phyloP scores from a whole-genome alignment of 116 monocot species.

The Zostera marina region DNA sequence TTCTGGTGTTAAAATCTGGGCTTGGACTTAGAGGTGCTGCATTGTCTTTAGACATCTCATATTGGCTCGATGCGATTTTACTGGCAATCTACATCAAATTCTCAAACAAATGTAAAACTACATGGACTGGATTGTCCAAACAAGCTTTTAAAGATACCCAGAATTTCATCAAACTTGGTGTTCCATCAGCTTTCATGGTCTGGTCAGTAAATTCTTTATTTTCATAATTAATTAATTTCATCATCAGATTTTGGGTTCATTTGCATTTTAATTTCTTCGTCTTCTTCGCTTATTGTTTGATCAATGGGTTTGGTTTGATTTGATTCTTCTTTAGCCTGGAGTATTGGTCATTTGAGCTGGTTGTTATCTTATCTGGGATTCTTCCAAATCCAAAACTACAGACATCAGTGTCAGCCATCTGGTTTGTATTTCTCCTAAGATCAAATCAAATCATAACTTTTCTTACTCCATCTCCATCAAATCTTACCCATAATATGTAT shows the following conservation, averaged over 20 bases:
- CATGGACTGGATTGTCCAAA: slow-evolving; percentile 41
- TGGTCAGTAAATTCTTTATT: too few relatives aligned
- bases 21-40: slow-evolving; percentile 52
- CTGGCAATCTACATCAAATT: slow-evolving; percentile 37
- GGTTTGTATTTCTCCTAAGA: too few relatives aligned
- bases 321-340: slow-evolving; percentile 36
- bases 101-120: slow-evolving; percentile 30
- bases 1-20: slow-evolving; percentile 32
- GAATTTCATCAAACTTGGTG: slow-evolving; percentile 16
- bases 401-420: slow-evolving; percentile 34
- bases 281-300: not conserved
- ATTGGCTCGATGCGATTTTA: slow-evolving; percentile 34
- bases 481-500: too few relatives aligned
- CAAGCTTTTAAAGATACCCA: slow-evolving; percentile 16
- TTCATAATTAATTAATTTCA: too few relatives aligned
- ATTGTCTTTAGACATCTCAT: slow-evolving; percentile 28
- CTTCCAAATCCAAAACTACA: slow-evolving; percentile 43
- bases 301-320: too few relatives aligned
- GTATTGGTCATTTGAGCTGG: slow-evolving; percentile 37
- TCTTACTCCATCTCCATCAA: too few relatives aligned
- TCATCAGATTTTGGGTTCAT: too few relatives aligned
- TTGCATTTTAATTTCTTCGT: not conserved
- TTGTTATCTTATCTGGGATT: slow-evolving; percentile 37
- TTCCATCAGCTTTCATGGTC: slow-evolving; percentile 23
- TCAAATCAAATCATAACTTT: too few relatives aligned